Base-by-base conservation (phyloP, 768 basidiomycete genomes). In the Tremella yokohamensis region DNA sequence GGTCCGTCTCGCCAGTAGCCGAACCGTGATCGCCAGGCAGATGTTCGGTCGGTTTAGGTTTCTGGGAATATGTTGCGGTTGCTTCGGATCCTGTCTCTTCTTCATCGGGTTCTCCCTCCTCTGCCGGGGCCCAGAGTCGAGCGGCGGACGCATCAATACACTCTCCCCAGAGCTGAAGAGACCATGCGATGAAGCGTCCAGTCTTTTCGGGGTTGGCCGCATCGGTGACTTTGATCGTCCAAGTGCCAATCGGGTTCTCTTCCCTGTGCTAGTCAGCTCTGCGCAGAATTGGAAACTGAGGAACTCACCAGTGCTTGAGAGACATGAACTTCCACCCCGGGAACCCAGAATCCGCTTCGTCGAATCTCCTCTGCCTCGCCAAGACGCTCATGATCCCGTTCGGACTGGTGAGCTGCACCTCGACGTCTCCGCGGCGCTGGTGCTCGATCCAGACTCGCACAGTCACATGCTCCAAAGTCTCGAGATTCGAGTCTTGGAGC, bases 281-380 rank as follows among this genome's bases (percentile, higher is more conserved):
- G n/a, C n/a, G n/a, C 13, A 6, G 8, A 45, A 16, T 18, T 45
- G 42, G 8, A 16, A 6, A 16, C 3, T 37, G 57, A 39, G 18
- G 47, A 15, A 78, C 84, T 75, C 57, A 93, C 94, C 96, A 99
- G 70, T 99, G 96, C 77, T 99, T 99, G 56, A 98, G 83, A 29
- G 85, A 84, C 92, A 97, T 98, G 75, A 99, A 99, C n/a, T 83
- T 86, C 96, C 96, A 99, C 0, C 90, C 93, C n/a, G 84, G 84
- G 74, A 82, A 94, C 8, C 96, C 94, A 8, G 80, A 81, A 3
- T 68, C 74, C 16, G 82, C 85, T 38, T 73, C 74, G 72, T 99
- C 96, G 12, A 80, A 80, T 34, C 79, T 68, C 61, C 96, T 83
- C 56, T 80, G 81, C 18, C 84, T 84, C 19, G 87, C 93, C 40